Base-by-base conservation (phyloP, 1,284 basidiomycete species). In the Ustilago esculenta region DNA sequence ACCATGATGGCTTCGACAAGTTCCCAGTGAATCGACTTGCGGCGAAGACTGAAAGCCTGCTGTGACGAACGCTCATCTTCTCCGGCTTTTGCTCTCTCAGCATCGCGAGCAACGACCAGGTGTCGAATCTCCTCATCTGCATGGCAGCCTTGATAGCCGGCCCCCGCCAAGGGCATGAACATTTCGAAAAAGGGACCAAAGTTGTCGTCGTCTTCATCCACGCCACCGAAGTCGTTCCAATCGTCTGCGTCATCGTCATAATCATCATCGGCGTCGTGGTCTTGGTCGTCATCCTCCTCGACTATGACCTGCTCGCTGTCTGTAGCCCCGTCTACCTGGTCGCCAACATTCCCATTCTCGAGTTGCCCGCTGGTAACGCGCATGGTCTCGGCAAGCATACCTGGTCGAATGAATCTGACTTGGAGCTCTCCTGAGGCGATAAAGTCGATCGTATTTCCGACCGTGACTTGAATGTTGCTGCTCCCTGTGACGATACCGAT, bases 1-100 rank as follows among this genome's bases (percentile, higher is more conserved):
- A 73, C 54, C 72, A 73, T 73, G 40, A 75, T 74, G 11, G 65
- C 58, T 44, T 75, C 73, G 12, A 75, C 43, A 12, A 65, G 40
- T 33, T 71, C 59, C 73, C 73, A 75, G 42, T 75, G 59, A 21
- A 75, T 39, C 14, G 54, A 40, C 55, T 75, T 75, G 24, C 32
- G 32, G 15, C 59, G 54, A 17, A 68, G 37, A 18, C 65, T 44
- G 17, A 61, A 34, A 10, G 14, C 30, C 8, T 21, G 23, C 18
- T 32, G 39, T 18, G 15, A 25, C 3, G 32, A 12, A 7, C 35
- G 24, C 7, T 39, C 18, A 29, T 33, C 34, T 14, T 48, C 30
- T 3, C 17, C 34, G 14, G 25, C 33, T 3, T 32, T 14, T 5
- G 29, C 23, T 4, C 25, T 36, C 15, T 44, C 15, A 4, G 25